These are phyloP conservation scores for Lodderomyces oxycetoniae DNA, from an alignment of 1,139 yeast species.

Conservation along the genomic window DNA sequence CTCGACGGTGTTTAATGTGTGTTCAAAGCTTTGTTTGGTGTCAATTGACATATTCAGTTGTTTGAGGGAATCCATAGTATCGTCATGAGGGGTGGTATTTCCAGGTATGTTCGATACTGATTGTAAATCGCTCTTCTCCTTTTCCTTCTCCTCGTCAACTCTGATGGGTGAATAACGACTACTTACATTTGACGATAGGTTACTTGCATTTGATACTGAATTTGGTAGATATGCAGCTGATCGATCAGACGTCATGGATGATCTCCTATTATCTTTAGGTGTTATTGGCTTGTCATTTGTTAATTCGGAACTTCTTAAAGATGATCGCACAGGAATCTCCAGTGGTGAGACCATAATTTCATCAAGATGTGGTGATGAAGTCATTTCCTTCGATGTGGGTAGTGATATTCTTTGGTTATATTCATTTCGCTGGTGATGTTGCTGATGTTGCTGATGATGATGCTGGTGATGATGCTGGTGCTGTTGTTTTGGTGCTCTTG, in stretches of 20 bases:
- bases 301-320: no score
- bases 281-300: no score
- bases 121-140: background rate
- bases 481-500: no score
- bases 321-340: conserved; percentile 14
- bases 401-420: no score
- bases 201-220: conserved; percentile 7
- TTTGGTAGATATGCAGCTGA: conserved; percentile 5
- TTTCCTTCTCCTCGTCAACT: background rate
- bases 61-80: background rate
- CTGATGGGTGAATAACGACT: background rate
- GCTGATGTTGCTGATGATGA: no score
- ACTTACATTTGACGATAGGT: conserved; percentile 4
- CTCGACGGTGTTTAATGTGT: conserved; percentile 6
- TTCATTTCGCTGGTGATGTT: no score
- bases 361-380: background rate
- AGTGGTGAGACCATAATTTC: background rate
- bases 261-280: conserved; percentile 3
- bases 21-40: background rate
- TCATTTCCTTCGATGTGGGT: background rate
- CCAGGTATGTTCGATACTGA: background rate
- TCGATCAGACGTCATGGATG: conserved; percentile 4
- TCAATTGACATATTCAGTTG: background rate
- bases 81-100: background rate
- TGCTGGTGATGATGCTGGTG: conserved; percentile 1